Evolutionary conservation across 495 filamentous ascomycete species (phyloP).

Genomic region (Neurospora pannonica): DNA sequence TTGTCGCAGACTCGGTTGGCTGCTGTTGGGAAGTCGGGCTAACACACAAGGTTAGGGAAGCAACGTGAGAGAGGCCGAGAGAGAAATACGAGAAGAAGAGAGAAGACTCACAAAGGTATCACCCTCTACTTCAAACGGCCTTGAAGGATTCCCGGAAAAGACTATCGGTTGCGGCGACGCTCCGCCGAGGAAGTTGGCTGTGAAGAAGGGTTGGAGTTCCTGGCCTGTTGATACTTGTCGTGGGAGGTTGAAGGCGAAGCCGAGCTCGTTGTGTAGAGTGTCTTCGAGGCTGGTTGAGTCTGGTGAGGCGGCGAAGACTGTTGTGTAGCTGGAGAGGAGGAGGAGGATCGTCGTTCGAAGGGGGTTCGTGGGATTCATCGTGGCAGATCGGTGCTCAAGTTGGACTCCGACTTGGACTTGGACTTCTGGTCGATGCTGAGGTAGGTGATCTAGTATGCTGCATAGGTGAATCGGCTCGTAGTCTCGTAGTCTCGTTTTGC

Average conservation of each 20-base stretch:
- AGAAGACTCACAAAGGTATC: slow-evolving; percentile 36
- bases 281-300: slow-evolving; percentile 3
- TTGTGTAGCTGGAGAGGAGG: neutral
- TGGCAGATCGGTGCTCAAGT: too few species aligned
- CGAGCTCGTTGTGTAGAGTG: slow-evolving; percentile 11
- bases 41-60: too few species aligned
- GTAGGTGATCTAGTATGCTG: too few species aligned
- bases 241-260: slow-evolving; percentile 9
- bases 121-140: slow-evolving; percentile 38
- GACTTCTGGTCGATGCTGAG: too few species aligned
- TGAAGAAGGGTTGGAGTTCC: slow-evolving; percentile 19
- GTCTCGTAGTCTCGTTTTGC: too few species aligned
- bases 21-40: slow-evolving; percentile 28
- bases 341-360: neutral
- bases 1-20: slow-evolving; percentile 29
- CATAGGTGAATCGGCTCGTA: too few species aligned
- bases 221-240: slow-evolving; percentile 6
- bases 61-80: too few species aligned
- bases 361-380: neutral
- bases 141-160: slow-evolving; percentile 24
- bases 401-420: too few species aligned
- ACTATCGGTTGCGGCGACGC: slow-evolving; percentile 19
- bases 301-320: slow-evolving; percentile 2
- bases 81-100: neutral
- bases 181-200: slow-evolving; percentile 13